Evolutionary conservation across 331 rosid genomes (phyloP), one percentile per base, ranked within the genome.

Genomic region (Rhamnella rubrinervis): DNA sequence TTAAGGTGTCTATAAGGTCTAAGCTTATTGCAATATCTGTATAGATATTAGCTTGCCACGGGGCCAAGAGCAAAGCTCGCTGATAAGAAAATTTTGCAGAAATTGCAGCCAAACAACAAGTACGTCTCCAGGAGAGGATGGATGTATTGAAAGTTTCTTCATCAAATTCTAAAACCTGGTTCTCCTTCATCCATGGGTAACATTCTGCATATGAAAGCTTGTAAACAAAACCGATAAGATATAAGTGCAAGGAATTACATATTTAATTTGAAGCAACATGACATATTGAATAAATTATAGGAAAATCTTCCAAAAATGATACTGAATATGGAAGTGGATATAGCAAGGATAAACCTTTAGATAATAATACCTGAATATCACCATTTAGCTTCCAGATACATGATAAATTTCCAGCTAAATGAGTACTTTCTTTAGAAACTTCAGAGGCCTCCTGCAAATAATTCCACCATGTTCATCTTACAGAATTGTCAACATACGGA

Each of bases 21-120:
- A 88, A 84, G 76, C 85, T 75, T 57, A 88, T 77, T 69, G 98
- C 98, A 78, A 93, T 87, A 74, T 90, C 97, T 14, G 83, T 67
- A 67, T 90, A 93, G 50, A 85, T 84, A 71, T 88, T 90, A 82
- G 97, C 92, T 84, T 90, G 88, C 97, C 96, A 90, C 35, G 98
- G 98, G 79, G 97, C 81, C 82, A 93, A 76, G 81, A 79, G 90
- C 83, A 90, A 72, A 55, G 98, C 97, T 65, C 88, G 92, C 79
- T 93, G 96, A 74, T 93, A 93, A 19, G 92, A 93, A 75, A 74
- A 52, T 71, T 66, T 85, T 21, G 98, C 96, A 55, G 81, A 65
- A 75, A 66, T 77, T 65, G 87, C 88, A 79, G 98, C 93, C 73
- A 76, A 73, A 70, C 49, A 23, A 77, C 98, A 80, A 57, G 85